Base-by-base conservation (phyloP, 495 filamentous ascomycete genomes). In the Aspergillus bertholletiae region DNA sequence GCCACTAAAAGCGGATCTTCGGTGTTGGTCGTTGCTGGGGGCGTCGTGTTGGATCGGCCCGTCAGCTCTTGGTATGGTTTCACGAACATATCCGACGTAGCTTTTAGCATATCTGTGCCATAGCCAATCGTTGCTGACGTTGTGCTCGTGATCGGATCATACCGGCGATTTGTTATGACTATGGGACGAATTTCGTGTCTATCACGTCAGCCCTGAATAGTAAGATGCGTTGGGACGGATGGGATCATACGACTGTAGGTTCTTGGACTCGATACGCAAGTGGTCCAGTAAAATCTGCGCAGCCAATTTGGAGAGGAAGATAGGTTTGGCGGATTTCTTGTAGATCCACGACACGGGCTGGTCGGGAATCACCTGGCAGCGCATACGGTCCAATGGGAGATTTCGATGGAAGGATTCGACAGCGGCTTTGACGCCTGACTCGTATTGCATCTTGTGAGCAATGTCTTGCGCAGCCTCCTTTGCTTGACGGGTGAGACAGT, bases 351-450 rank as follows among this genome's bases (percentile, higher is more conserved):
- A 82, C 0, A 88, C 89, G 1, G 85, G 81, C 18, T 74, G 77
- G 20, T 88, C 80, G 7, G 77, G 70, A 0, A 93, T 62, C 13
- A 92, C 73, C 0, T 79, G 75, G 63, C 90, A 96, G 3, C 84
- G 74, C 82, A 94, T 87, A 8, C 74, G 81, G 32, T 80, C 57
- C 22, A 87, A 58, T 0, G 78, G 78, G 5, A 94, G 66, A 30
- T 80, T 78, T 9, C 75, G 75, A 61, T 92, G 88, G 58, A 95
- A 94, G 0, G 81, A 78, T 30, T 74, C 70, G 4, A 90, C 88
- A 0, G 88, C 88, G 45, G 89, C 87, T 53, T 79, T 68, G 0
- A 88, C 89, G 0, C 90, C 90, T 55, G 89, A 79, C 61, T 95
- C 89, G 7, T 68, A 62, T 32, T 75, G 80, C 58, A 92, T 90